Percentiles rank a stretch among this genome's conserved stretches.
These are phyloP conservation scores for Venturia oleaginea DNA, from an alignment of 2,329 filamentous ascomycete genomes.

Conservation along the genomic window DNA sequence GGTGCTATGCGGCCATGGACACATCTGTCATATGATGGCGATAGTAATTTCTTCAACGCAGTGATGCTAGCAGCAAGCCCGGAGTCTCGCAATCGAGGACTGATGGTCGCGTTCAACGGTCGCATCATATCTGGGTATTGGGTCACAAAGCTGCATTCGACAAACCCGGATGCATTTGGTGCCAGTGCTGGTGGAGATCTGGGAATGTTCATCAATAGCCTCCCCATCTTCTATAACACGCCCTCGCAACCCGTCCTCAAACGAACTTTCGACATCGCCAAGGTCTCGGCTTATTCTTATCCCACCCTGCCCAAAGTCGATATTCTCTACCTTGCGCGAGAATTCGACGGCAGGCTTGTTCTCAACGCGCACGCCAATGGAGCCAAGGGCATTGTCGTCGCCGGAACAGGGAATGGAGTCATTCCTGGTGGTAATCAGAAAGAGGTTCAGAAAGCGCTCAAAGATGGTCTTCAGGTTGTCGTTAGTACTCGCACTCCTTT, in stretches of 20 bases:
- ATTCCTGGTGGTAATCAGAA: constrained; percentile 19
- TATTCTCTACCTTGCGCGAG: constrained; percentile 23
- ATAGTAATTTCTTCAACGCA: constrained; percentile 24
- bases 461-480: constrained; percentile 21
- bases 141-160: constrained; percentile 22
- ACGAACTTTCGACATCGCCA: constrained; percentile 18
- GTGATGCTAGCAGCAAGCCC: constrained; percentile 21
- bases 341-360: constrained; percentile 22
- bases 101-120: constrained; percentile 24
- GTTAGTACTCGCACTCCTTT: constrained; percentile 21
- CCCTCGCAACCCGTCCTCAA: constrained; percentile 21
- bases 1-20: constrained; percentile 23
- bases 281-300: constrained; percentile 18
- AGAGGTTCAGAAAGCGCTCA: constrained; percentile 19
- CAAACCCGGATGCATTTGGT: constrained; percentile 23
- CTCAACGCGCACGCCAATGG: constrained; percentile 21
- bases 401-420: constrained; percentile 22
- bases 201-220: constrained; percentile 22
- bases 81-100: constrained; percentile 19
- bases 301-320: constrained; percentile 23
- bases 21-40: constrained; percentile 21
- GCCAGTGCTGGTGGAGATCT: constrained; percentile 20
- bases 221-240: constrained; percentile 22
- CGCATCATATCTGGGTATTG: constrained; percentile 23
- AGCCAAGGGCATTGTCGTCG: constrained; percentile 22